Conservation (phyloP, 2,329 filamentous ascomycete species). For the Paecilomyces variotii region DNA sequence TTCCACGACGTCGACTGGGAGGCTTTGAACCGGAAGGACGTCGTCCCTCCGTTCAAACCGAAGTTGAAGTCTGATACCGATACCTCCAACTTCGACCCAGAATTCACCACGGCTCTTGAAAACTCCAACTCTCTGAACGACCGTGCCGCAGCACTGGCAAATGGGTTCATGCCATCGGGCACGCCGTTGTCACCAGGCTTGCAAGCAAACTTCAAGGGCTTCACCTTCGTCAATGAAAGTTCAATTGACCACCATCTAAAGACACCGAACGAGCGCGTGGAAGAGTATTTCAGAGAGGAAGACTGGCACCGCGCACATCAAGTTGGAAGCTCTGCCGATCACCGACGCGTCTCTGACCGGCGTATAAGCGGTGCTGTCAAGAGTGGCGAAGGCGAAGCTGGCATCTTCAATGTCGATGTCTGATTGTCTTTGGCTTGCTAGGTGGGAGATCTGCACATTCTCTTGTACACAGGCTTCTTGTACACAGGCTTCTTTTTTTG, state of each 20-base stretch:
- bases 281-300: constrained; percentile 36
- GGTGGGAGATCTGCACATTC: constrained; percentile 7
- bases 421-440: constrained; percentile 18
- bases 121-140: constrained; percentile 84
- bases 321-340: constrained; percentile 14
- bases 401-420: constrained; percentile 38
- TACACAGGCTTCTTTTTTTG: neutral
- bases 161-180: constrained; percentile 71
- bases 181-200: constrained; percentile 91
- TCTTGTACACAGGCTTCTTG: neutral
- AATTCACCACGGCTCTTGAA: constrained; percentile 92
- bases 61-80: constrained; percentile 94
- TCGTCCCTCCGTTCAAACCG: constrained; percentile 94
- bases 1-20: constrained; percentile 93
- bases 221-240: constrained; percentile 98
- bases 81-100: constrained; percentile 96
- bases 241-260: constrained; percentile 61
- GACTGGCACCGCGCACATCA: constrained; percentile 28
- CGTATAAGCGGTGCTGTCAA: constrained; percentile 39
- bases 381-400: constrained; percentile 30
- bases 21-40: constrained; percentile 77
- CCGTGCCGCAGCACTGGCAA: constrained; percentile 75
- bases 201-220: constrained; percentile 96
- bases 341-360: constrained; percentile 17
- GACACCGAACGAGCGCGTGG: constrained; percentile 31